Percentiles rank a stretch among this genome's conserved stretches.
Evolutionary conservation across 129 eudicot species (phyloP).

Genomic region (Escallonia herrerae): DNA sequence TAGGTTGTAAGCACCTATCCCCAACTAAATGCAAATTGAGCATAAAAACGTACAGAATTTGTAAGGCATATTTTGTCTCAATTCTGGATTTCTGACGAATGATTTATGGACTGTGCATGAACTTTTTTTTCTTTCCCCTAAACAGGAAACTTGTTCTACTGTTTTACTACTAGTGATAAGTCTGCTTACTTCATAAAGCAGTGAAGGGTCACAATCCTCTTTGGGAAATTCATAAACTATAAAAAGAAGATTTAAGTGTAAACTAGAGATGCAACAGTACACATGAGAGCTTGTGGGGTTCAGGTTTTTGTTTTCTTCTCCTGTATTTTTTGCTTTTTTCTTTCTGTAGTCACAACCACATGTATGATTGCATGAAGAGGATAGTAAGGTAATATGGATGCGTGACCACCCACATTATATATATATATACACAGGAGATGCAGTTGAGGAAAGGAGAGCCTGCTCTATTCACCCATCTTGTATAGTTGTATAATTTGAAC

Average conservation of each 20-base stretch:
- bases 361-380: conserved; percentile 19
- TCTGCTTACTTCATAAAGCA: conserved; percentile 1
- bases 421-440: conserved; percentile 1
- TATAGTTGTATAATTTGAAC: neutral
- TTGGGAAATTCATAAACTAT: neutral
- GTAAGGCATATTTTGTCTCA: too few species aligned
- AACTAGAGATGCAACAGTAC: conserved; percentile 29
- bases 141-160: neutral
- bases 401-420: neutral
- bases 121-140: conserved; percentile 6
- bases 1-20: neutral
- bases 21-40: neutral
- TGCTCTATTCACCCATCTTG: neutral
- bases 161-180: neutral
- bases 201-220: conserved; percentile 6
- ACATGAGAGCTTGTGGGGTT: conserved; percentile 59
- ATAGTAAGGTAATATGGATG: conserved; percentile 9
- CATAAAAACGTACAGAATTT: neutral
- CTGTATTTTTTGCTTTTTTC: conserved; percentile 22
- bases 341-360: conserved; percentile 41
- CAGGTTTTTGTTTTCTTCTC: conserved; percentile 30
- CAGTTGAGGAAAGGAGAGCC: conserved; percentile 1
- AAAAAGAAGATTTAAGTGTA: conserved; percentile 11
- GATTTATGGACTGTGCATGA: conserved; percentile 1
- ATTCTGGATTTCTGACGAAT: too few species aligned